These are phyloP conservation scores for Brassica nigra DNA, from an alignment of 345 rosid species.

Conservation along the genomic window DNA sequence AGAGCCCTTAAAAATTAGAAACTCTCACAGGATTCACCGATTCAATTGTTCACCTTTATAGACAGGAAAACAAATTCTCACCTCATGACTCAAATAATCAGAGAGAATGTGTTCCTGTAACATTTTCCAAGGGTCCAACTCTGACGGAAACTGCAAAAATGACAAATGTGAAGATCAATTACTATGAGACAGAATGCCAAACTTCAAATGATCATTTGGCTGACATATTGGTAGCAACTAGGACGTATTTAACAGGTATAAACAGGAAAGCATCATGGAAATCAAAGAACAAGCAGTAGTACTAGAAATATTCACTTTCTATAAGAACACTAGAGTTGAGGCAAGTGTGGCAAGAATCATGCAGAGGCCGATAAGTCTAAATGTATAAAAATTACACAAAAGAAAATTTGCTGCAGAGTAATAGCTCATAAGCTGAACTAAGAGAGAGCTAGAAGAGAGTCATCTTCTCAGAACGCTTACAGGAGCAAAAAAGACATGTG, in stretches of 20 bases:
- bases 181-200: constrained; percentile 26
- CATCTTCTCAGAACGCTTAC: not conserved
- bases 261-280: constrained; percentile 13
- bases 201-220: constrained; percentile 13
- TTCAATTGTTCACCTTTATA: not conserved
- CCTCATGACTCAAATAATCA: constrained; percentile 85
- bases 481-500: not conserved
- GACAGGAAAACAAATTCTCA: constrained; percentile 34
- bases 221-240: constrained; percentile 8
- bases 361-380: constrained; percentile 14
- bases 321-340: constrained; percentile 16
- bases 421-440: constrained; percentile 10
- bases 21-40: constrained; percentile 17
- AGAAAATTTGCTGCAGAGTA: not conserved
- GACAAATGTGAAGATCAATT: constrained; percentile 12
- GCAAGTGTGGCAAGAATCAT: constrained; percentile 15
- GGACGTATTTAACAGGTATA: constrained; percentile 2
- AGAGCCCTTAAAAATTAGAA: constrained; percentile 1
- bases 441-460: constrained; percentile 6
- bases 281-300: not conserved
- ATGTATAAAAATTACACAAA: not conserved
- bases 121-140: constrained; percentile 80
- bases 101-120: constrained; percentile 77
- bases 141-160: constrained; percentile 72
- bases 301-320: constrained; percentile 2